phyloP scores from a whole-genome alignment of 306 rosid genomes.

The Lathyrus oleraceus region DNA sequence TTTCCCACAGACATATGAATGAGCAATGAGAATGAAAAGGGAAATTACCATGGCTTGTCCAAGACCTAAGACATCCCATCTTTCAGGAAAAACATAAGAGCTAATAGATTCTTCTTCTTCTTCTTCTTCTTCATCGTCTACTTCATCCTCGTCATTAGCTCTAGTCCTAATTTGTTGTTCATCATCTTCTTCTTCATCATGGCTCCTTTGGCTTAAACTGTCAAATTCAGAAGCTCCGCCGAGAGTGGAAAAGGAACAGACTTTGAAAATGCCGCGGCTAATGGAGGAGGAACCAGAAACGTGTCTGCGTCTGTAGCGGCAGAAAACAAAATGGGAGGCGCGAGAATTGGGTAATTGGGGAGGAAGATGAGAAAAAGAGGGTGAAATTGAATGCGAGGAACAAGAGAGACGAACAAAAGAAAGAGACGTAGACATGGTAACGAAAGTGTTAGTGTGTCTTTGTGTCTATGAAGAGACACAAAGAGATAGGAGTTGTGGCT shows the following conservation, averaged over 20 bases:
- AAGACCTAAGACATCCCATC: constrained; percentile 94
- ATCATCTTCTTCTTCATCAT: constrained; percentile 38
- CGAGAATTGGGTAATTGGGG: constrained; percentile 1
- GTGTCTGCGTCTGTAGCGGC: constrained; percentile 29
- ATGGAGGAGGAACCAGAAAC: constrained; percentile 16
- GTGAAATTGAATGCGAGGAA: constrained; percentile 38
- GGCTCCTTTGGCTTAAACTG: constrained; percentile 38
- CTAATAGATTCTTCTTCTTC: constrained; percentile 40
- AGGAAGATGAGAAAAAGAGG: constrained; percentile 32
- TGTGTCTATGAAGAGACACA: constrained; percentile 29
- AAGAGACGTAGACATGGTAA: constrained; percentile 33
- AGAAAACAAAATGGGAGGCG: constrained; percentile 22
- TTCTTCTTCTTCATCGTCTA: constrained; percentile 5
- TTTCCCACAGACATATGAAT: background rate
- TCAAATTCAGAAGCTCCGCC: constrained; percentile 18
- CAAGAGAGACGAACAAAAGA: constrained; percentile 38
- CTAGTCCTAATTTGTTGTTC: constrained; percentile 23
- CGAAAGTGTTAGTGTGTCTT: background rate
- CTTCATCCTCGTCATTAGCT: constrained; percentile 31
- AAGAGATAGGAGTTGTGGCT: constrained; percentile 21
- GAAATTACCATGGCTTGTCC: constrained; percentile 94
- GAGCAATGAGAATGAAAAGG: background rate
- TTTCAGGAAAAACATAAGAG: constrained; percentile 56
- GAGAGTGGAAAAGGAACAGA: constrained; percentile 30
- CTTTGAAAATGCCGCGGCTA: constrained; percentile 21